Evolutionary conservation across 2,329 filamentous ascomycete genomes (phyloP).

Genomic region (Tolypocladium tropicale): DNA sequence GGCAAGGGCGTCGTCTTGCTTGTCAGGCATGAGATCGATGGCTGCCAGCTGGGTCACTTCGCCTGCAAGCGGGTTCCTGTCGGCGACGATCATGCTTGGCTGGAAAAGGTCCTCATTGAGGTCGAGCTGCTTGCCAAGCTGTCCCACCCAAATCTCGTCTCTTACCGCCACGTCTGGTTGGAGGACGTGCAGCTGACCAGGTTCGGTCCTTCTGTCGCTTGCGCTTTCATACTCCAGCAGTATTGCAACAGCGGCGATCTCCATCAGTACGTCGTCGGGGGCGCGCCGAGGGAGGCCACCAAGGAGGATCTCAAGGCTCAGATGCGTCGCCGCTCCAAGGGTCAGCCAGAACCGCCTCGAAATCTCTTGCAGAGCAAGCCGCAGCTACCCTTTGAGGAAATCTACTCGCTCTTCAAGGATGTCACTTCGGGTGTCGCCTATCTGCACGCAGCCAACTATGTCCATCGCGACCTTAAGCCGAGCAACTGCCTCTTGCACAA

Average conservation of each 20-base stretch:
- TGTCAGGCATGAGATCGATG: constrained; percentile 87
- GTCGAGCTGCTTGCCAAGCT: constrained; percentile 87
- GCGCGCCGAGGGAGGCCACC: constrained; percentile 51
- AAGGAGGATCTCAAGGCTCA: constrained; percentile 85
- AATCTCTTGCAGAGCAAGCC: constrained; percentile 32
- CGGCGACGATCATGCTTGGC: constrained; percentile 86
- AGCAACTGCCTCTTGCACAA: constrained; percentile 87
- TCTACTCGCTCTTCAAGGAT: constrained; percentile 93
- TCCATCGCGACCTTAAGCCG: constrained; percentile 92
- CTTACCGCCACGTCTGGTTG: constrained; percentile 94
- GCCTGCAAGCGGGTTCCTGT: constrained; percentile 97
- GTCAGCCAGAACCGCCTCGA: constrained; percentile 54
- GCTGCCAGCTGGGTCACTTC: constrained; percentile 79
- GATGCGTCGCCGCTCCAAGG: constrained; percentile 71
- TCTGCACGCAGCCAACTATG: constrained; percentile 83
- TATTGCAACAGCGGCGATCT: constrained; percentile 94
- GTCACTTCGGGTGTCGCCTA: constrained; percentile 88
- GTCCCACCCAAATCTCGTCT: constrained; percentile 89
- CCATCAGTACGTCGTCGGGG: constrained; percentile 73
- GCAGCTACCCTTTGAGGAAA: constrained; percentile 68
- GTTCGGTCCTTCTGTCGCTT: constrained; percentile 86
- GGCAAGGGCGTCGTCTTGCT: constrained; percentile 91
- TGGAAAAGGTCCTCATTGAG: constrained; percentile 87
- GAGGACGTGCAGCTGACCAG: constrained; percentile 76
- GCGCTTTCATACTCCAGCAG: constrained; percentile 93